Evolutionary conservation across 192 early-diverging fungal genomes (phyloP), one percentile per base, ranked within the genome.

Genomic region (Cetraspora pellucida): DNA sequence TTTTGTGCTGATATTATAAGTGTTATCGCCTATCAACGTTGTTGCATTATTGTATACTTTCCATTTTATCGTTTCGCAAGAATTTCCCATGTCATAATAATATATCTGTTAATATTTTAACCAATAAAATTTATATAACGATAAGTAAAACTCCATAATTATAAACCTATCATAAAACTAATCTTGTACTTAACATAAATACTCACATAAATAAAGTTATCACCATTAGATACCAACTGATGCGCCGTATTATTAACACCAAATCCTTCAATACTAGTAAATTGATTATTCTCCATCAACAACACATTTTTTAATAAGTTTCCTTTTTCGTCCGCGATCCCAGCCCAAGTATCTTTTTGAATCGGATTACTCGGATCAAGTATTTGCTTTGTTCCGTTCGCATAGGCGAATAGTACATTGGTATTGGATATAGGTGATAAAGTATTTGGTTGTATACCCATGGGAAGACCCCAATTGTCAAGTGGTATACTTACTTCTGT

Each of bases 261-360:
- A 31, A 63, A 63, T 27, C 23, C 28, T 28, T 63, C 28, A 63
- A 30, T 3, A 3, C 27, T 25, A 61, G 14, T 28, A 30, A 61
- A 61, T 14, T 37, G 28, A 17, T 63, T 37, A 63, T 63, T 63
- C 16, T 63, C 27, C 60, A 37, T 63, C 17, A 63, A 63, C 16
- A 63, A 30, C 0, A 63, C 60, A 63, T 10, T 23, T 28, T 63
- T 10, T 17, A 63, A 63, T 63, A 63, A 63, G 5, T 63, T 63
- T 37, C 60, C 60, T 30, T 63, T 25, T 63, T 63, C 60, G 31
- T 63, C 60, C 11, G 60, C 60, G 17, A 63, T 63, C 17, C 60
- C 60, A 28, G 60, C 60, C 60, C 60, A 63, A 17, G 60, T 63
- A 63, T 63, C 60, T 63, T 63, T 37, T 28, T 63, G 60, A 17